phyloP scores from a whole-genome alignment of 495 filamentous ascomycete genomes.

The Usnea hakonensis region DNA sequence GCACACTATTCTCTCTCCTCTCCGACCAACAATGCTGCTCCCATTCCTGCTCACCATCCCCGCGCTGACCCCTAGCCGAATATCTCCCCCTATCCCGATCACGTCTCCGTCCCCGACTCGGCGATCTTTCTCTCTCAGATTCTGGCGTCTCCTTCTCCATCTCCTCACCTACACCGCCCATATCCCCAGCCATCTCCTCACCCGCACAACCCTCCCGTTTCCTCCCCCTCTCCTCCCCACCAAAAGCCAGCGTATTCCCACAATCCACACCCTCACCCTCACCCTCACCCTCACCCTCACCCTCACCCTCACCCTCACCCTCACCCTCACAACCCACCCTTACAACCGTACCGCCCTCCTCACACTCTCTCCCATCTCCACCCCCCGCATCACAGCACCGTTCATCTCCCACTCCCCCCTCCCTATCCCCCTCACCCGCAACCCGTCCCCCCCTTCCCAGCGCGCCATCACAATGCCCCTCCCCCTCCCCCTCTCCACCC shows the following conservation, averaged over 20 bases:
- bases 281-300: neutral
- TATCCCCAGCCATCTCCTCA: no score
- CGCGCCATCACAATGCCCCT: neutral
- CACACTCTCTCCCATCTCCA: neutral
- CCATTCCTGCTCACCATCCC: no score
- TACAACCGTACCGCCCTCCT: neutral
- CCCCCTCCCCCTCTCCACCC: neutral
- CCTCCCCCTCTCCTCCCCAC: no score
- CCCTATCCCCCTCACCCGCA: neutral
- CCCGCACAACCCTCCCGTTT: no score
- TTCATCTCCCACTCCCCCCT: neutral
- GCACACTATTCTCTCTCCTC: no score
- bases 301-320: neutral
- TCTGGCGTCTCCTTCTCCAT: no score
- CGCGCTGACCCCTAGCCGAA: no score
- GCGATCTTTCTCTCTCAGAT: no score
- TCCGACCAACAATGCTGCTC: no score
- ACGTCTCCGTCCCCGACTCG: no score
- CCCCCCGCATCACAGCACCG: neutral
- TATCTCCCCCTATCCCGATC: no score
- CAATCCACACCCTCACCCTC: neutral
- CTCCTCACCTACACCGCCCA: no score
- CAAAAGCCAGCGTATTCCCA: neutral
- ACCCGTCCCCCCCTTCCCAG: neutral
- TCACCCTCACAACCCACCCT: neutral